These are phyloP conservation scores for Pelargonium exstipulatum DNA, from an alignment of 441 rosid genomes.

Conservation along the genomic window DNA sequence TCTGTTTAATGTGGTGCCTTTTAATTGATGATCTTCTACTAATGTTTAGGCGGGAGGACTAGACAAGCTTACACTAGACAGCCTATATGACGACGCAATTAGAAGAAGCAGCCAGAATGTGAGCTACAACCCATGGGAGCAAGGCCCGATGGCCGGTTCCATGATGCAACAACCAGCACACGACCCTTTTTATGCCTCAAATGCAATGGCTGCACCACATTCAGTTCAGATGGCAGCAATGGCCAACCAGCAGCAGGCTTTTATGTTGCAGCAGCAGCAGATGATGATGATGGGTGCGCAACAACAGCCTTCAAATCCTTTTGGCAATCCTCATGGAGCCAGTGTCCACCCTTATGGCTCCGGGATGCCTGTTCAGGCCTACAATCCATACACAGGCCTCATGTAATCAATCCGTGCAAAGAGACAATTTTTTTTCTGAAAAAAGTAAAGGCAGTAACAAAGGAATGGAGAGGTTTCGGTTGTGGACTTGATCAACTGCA, in stretches of 20 bases:
- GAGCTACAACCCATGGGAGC: conserved; percentile 88
- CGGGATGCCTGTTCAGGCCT: conserved; percentile 57
- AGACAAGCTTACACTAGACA: conserved; percentile 85
- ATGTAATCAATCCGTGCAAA: conserved; percentile 24
- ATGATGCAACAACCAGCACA: conserved; percentile 50
- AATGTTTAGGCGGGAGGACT: conserved; percentile 76
- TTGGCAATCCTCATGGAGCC: conserved; percentile 52
- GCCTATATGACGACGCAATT: conserved; percentile 92
- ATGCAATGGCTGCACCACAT: conserved; percentile 51
- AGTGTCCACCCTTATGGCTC: conserved; percentile 50
- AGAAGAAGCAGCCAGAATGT: conserved; percentile 64
- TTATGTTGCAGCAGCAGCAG: conserved; percentile 51
- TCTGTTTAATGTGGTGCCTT: not conserved
- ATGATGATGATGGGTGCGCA: conserved; percentile 54
- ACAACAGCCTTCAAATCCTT: conserved; percentile 54
- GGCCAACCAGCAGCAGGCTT: conserved; percentile 74
- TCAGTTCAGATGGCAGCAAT: conserved; percentile 71
- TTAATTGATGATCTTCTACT: conserved; percentile 11
- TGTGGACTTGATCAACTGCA: not conserved
- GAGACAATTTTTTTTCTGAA: conserved; percentile 10
- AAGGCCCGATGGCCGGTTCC: conserved; percentile 39
- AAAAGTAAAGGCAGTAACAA: conserved; percentile 8
- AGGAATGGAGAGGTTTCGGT: not conserved
- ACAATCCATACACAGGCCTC: conserved; percentile 65
- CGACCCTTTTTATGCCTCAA: conserved; percentile 64